Conservation (phyloP, 805 yeast genomes). For the Starmerella floricola region DNA sequence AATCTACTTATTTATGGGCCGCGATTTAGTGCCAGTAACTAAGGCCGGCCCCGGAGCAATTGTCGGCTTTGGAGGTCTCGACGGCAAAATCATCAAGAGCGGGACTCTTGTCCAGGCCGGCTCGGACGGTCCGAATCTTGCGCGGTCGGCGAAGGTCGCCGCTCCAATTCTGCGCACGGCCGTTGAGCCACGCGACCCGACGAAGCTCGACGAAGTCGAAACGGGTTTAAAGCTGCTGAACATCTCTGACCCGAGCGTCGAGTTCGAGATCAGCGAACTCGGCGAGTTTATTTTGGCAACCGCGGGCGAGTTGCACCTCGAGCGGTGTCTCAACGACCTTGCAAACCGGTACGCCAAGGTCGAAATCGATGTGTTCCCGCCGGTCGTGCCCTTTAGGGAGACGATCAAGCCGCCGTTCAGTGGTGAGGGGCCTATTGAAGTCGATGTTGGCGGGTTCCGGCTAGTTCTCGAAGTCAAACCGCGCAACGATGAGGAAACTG, state of each 20-base stretch:
- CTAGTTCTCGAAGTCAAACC: constrained; percentile 12
- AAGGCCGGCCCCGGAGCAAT: constrained; percentile 90
- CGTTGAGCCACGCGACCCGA: constrained; percentile 83
- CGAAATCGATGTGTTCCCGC: constrained; percentile 75
- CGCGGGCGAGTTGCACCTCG: constrained; percentile 94
- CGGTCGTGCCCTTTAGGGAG: constrained; percentile 89
- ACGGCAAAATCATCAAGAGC: constrained; percentile 65
- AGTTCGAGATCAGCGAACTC: constrained; percentile 68
- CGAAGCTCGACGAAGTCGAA: constrained; percentile 55
- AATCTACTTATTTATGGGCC: constrained; percentile 79
- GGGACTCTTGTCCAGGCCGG: constrained; percentile 64
- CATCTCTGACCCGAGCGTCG: constrained; percentile 90
- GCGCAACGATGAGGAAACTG: constrained; percentile 16
- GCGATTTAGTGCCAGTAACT: constrained; percentile 66
- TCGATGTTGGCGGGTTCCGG: constrained; percentile 34
- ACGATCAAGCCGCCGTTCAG: constrained; percentile 49
- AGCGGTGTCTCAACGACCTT: constrained; percentile 84
- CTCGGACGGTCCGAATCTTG: constrained; percentile 56
- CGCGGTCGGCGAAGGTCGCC: constrained; percentile 60
- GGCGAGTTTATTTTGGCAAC: constrained; percentile 92
- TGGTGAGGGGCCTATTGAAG: constrained; percentile 25
- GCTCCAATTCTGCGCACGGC: constrained; percentile 93
- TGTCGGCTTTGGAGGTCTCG: constrained; percentile 87
- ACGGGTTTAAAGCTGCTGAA: constrained; percentile 67
- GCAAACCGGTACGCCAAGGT: constrained; percentile 76